Evolutionary conservation across 179 eudicot genomes (phyloP), one percentile per base, ranked within the genome.

Genomic region (Drosera spatulata): DNA sequence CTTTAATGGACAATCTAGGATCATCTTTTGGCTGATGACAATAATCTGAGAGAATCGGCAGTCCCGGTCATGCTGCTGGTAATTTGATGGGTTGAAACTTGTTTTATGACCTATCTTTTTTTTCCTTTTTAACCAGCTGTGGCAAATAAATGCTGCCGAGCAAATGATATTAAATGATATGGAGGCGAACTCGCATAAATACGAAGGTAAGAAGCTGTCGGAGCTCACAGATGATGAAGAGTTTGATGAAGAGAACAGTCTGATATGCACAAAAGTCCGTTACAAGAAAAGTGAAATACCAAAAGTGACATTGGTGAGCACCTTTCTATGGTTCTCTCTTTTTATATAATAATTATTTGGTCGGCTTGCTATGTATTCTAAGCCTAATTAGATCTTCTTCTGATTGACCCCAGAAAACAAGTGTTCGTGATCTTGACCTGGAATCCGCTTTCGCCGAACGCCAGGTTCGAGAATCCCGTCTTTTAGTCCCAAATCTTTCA

Each of bases 401-500:
- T 52, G n/a, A n/a, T n/a, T n/a, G n/a, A n/a, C n/a, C n/a, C n/a
- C 86, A 93, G 99, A 93, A 80, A 79, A 71, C 72, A 68, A 93
- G 99, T 52, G 79, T 82, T 55, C 82, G 83, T 68, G 99, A 88
- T 67, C 96, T 93, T 56, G 96, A 93, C 66, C 71, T 93, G 85
- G 96, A 88, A 73, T 74, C 96, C 69, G 99, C 96, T 71, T 75
- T 82, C 53, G 87, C 91, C 65, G 99, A 93, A 73, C 93, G 96
- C 58, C 83, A 82, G 98, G 98, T 91, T 73, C 59, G 61, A 70
- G 4, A 15, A 44, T 50, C 12, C 53, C 61, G 63, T 63, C 46
- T 60, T 60, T 55, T 55, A n/a, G n/a, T n/a, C n/a, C n/a, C n/a
- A n/a, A n/a, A n/a, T n/a, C n/a, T n/a, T n/a, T n/a, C n/a, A n/a